Evolutionary conservation across 2,329 filamentous ascomycete genomes (phyloP), one percentile per base, ranked within the genome.

Genomic region (Venturia asperata): DNA sequence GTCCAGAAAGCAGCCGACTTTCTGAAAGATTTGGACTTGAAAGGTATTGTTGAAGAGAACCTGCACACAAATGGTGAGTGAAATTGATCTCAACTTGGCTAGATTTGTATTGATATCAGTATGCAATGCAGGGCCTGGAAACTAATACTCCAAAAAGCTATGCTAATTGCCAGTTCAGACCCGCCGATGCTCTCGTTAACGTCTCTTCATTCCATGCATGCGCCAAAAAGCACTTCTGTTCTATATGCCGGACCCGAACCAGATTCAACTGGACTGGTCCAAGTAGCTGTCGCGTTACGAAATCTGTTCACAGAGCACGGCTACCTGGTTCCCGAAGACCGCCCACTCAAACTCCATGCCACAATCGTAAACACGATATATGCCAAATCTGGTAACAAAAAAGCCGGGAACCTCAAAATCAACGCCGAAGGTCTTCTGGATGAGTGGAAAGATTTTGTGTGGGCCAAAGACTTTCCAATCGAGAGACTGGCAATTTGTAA

Each of bases 281-380:
- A 72, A 1, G 87, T 91, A 71, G 87, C 85, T 68, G 75, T 83
- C 68, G 73, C 72, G n/a, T 71, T 91, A 17, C 78, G 81, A 67
- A 71, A 76, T 0, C 68, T 70, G 1, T 91, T 92, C 69, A 76
- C 76, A 21, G 77, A 83, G 1, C 77, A 78, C 0, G 85, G 80
- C 1, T 74, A 89, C 11, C 77, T 92, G 71, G 72, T 80, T 0
- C 76, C 79, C 0, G 87, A 90, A 34, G 76, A 78, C 15, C 78
- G 90, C 64, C 83, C 85, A 7, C 74, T 97, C 67, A 82, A 90
- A 24, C 76, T 97, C 63, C 93, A 97, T 73, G 91, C 90, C 21
- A 97, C 93, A 0, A 78, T 97, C 4, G 77, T 94, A 62, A 96
- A 97, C 74, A 95, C 92, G 0, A 84, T 92, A 17, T 95, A 96